These are phyloP conservation scores for Gastrolobium bilobum DNA, from an alignment of 306 rosid genomes.

Conservation along the genomic window DNA sequence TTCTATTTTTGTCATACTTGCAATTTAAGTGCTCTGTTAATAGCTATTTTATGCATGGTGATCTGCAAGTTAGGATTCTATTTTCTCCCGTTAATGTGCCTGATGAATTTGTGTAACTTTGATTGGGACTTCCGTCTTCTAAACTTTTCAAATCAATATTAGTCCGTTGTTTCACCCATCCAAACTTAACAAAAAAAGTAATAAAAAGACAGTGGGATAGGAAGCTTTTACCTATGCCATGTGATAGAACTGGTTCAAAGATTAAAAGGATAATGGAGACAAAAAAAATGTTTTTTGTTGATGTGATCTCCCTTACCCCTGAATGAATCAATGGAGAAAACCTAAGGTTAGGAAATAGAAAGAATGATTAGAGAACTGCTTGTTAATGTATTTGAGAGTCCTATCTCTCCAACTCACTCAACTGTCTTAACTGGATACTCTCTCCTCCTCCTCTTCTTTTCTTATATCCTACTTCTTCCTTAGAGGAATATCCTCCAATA, in stretches of 20 bases:
- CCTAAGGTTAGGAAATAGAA: no score
- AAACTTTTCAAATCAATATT: background rate
- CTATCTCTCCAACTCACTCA: no score
- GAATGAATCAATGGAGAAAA: no score
- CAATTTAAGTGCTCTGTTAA: slow-evolving; percentile 25
- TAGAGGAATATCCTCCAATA: no score
- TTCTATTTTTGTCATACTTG: slow-evolving; percentile 41
- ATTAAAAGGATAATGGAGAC: no score
- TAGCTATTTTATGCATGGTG: slow-evolving; percentile 22
- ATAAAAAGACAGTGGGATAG: background rate
- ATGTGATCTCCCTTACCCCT: no score
- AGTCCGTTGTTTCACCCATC: background rate
- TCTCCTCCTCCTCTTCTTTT: no score
- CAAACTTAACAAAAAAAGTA: background rate
- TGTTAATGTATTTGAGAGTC: no score
- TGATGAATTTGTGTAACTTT: slow-evolving; percentile 6
- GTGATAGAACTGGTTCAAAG: background rate
- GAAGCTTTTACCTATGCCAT: background rate
- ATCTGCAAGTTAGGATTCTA: slow-evolving; percentile 30
- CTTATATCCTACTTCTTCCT: no score
- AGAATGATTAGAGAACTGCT: no score
- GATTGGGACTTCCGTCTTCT: background rate
- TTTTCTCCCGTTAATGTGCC: background rate
- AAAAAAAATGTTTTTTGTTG: no score
- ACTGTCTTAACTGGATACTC: no score